Evolutionary conservation across 805 yeast species (phyloP).

Genomic region (Wickerhamiella alocasiicola): DNA sequence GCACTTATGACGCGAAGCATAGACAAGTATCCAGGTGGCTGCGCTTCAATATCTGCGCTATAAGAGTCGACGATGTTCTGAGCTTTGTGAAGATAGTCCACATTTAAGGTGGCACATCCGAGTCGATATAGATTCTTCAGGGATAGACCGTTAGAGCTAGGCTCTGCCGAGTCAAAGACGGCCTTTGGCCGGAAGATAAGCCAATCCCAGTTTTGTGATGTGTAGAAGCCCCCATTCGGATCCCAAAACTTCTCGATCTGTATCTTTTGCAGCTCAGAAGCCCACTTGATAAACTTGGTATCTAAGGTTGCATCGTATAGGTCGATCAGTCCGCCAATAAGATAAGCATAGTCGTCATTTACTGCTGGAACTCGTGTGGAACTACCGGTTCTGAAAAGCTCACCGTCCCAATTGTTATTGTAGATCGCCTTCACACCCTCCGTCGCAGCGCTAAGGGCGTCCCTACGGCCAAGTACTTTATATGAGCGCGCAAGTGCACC

Average conservation of each 20-base stretch:
- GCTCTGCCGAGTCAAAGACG: constrained; percentile 29
- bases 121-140: constrained; percentile 25
- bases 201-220: constrained; percentile 19
- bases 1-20: constrained; percentile 1
- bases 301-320: constrained; percentile 27
- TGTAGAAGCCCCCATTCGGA: constrained; percentile 26
- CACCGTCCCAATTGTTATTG: constrained; percentile 1
- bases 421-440: constrained; percentile 19
- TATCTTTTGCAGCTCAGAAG: constrained; percentile 24
- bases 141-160: constrained; percentile 29
- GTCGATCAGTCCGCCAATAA: constrained; percentile 28
- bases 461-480: constrained; percentile 14
- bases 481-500: constrained; percentile 28
- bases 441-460: constrained; percentile 22
- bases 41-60: constrained; percentile 16
- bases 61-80: constrained; percentile 13
- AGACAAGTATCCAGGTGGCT: constrained; percentile 15
- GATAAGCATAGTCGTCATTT: constrained; percentile 30
- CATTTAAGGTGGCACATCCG: constrained; percentile 15
- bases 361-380: constrained; percentile 19
- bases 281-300: constrained; percentile 23
- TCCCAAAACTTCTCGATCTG: constrained; percentile 28
- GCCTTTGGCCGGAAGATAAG: constrained; percentile 28
- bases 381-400: constrained; percentile 5
- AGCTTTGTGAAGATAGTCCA: constrained; percentile 8